Evolutionary conservation across 148 eudicot genomes (phyloP).

Genomic region (Hydrangea macrophylla): DNA sequence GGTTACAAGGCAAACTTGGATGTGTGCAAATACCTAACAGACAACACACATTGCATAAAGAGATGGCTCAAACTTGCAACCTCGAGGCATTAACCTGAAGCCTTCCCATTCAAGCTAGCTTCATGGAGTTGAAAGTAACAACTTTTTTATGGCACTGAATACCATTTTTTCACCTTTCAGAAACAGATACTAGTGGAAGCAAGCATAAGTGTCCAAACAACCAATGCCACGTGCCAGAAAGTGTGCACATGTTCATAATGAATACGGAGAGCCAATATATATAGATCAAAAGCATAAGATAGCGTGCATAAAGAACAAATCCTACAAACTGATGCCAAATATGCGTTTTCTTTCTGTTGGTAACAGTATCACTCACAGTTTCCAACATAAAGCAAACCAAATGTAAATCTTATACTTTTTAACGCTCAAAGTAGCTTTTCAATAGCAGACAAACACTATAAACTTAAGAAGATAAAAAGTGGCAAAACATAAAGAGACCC

Average conservation of each 20-base stretch:
- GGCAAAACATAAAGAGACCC: slow-evolving; percentile 29
- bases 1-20: too few species aligned
- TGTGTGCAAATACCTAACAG: too few species aligned
- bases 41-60: too few species aligned
- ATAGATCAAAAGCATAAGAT: not conserved
- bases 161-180: not conserved
- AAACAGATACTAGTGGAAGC: not conserved
- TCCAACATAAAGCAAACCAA: not conserved
- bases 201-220: not conserved
- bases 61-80: too few species aligned
- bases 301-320: not conserved
- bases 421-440: slow-evolving; percentile 1
- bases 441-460: not conserved
- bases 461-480: not conserved
- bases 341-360: too few species aligned
- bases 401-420: slow-evolving; percentile 1
- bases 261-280: not conserved
- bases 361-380: too few species aligned
- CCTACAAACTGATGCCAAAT: not conserved
- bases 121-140: not conserved
- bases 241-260: not conserved
- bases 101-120: too few species aligned
- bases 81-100: too few species aligned
- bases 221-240: not conserved
- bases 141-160: not conserved